These are phyloP conservation scores for Stenocarpella maydis DNA, from an alignment of 2,329 filamentous ascomycete genomes.

Conservation along the genomic window DNA sequence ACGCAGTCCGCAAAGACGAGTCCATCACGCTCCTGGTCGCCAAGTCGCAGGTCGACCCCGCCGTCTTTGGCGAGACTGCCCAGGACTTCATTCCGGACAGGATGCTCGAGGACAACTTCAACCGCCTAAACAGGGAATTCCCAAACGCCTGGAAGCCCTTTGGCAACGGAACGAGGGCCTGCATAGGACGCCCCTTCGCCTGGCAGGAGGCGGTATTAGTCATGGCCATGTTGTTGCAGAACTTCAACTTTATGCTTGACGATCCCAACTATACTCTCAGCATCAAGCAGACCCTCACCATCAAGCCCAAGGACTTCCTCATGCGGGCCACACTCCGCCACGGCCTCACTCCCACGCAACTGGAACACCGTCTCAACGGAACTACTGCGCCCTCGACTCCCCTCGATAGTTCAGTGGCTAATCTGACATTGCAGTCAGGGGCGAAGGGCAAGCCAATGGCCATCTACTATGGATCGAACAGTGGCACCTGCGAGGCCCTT, in stretches of 20 bases:
- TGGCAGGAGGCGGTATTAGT: slow-evolving; percentile 75
- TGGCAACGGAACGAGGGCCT: slow-evolving; percentile 64
- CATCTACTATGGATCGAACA: slow-evolving; percentile 76
- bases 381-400: slow-evolving; percentile 43
- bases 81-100: slow-evolving; percentile 74
- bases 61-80: slow-evolving; percentile 71
- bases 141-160: slow-evolving; percentile 76
- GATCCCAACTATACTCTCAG: slow-evolving; percentile 67
- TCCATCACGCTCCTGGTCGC: slow-evolving; percentile 58
- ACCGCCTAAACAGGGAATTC: slow-evolving; percentile 66
- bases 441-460: slow-evolving; percentile 56
- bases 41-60: slow-evolving; percentile 67
- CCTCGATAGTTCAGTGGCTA: slow-evolving; percentile 52
- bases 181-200: slow-evolving; percentile 77
- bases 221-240: slow-evolving; percentile 72
- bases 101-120: slow-evolving; percentile 75
- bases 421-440: slow-evolving; percentile 48
- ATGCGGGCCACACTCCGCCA: slow-evolving; percentile 70
- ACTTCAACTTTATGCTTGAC: slow-evolving; percentile 71
- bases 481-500: slow-evolving; percentile 75
- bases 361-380: slow-evolving; percentile 56
- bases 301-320: slow-evolving; percentile 70
- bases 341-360: slow-evolving; percentile 59
- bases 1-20: slow-evolving; percentile 62
- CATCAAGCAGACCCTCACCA: slow-evolving; percentile 64